A percentile compares a stretch with the other conserved stretches of the same genome.
Conservation (phyloP, 1,284 basidiomycete genomes). For the Cutaneotrichosporon mucoides region DNA sequence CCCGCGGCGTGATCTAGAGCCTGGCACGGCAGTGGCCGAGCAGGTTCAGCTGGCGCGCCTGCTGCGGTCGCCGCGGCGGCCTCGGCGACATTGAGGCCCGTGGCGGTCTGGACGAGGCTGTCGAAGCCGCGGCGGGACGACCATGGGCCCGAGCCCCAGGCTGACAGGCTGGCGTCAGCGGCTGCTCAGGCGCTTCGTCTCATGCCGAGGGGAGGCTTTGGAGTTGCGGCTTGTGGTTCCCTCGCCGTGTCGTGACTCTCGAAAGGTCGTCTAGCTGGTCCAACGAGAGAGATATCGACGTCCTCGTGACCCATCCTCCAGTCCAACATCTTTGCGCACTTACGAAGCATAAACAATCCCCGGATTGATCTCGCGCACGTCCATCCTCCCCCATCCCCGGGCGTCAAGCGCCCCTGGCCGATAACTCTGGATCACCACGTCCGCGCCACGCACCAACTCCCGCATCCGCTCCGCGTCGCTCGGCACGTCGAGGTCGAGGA, state of each 20-base stretch:
- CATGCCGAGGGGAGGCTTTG: too few relatives aligned
- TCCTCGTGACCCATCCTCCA: too few relatives aligned
- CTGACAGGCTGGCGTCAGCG: neutral
- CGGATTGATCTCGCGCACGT: neutral
- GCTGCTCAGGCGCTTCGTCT: neutral
- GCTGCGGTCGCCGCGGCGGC: neutral
- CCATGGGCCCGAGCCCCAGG: neutral
- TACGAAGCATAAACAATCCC: neutral
- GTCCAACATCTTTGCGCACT: neutral
- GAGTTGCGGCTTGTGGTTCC: too few relatives aligned
- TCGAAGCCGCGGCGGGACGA: neutral
- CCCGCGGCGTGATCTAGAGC: neutral
- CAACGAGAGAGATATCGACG: too few relatives aligned
- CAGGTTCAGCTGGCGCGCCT: neutral
- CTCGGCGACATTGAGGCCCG: neutral
- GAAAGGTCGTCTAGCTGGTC: too few relatives aligned
- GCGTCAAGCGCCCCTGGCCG: neutral
- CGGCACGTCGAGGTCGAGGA: neutral
- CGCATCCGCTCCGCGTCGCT: neutral
- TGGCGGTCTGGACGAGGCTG: neutral
- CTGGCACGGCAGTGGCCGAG: neutral
- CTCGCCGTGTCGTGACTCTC: too few relatives aligned
- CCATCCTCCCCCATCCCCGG: neutral
- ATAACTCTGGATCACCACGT: neutral
- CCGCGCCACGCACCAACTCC: neutral